These are phyloP conservation scores for Gamsiella multidivaricata DNA, from an alignment of 192 early-diverging fungal species.

Conservation along the genomic window DNA sequence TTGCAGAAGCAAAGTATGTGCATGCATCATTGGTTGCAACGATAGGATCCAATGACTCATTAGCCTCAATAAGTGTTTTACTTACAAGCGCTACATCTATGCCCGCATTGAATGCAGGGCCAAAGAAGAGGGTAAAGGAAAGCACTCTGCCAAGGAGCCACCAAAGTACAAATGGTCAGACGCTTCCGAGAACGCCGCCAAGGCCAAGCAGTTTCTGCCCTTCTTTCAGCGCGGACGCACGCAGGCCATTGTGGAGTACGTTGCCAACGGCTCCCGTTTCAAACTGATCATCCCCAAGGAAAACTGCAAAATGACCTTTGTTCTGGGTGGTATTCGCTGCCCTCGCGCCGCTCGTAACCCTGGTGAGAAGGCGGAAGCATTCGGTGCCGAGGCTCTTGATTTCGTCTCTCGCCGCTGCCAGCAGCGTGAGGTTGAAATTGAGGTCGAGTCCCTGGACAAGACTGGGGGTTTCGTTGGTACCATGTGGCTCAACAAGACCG, in stretches of 20 bases:
- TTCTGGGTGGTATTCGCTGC: slow-evolving; percentile 86
- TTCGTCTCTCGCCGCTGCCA: slow-evolving; percentile 71
- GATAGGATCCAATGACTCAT: background rate
- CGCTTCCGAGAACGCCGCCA: slow-evolving; percentile 82
- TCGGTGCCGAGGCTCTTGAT: slow-evolving; percentile 84
- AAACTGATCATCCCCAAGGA: slow-evolving; percentile 88
- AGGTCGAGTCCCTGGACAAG: slow-evolving; percentile 90
- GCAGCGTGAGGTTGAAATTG: slow-evolving; percentile 95
- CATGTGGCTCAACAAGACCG: slow-evolving; percentile 73
- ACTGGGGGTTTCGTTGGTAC: slow-evolving; percentile 92
- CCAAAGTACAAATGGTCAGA: slow-evolving; percentile 80
- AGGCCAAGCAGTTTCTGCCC: slow-evolving; percentile 88
- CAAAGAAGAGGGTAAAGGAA: slow-evolving; percentile 74
- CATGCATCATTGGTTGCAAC: background rate
- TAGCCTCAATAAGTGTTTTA: background rate
- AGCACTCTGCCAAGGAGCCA: slow-evolving; percentile 87
- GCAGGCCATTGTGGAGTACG: slow-evolving; percentile 88
- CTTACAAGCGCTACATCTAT: no score
- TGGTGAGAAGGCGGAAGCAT: slow-evolving; percentile 84
- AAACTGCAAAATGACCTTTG: slow-evolving; percentile 84
- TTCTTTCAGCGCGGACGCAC: slow-evolving; percentile 83
- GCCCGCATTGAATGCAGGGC: no score
- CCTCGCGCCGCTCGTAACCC: slow-evolving; percentile 80
- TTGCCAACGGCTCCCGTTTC: slow-evolving; percentile 85
- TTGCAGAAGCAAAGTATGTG: slow-evolving; percentile 76